A percentile compares a stretch with the other conserved stretches of the same genome.
phyloP scores from a whole-genome alignment of 2,329 filamentous ascomycete species.

The Pseudogymnoascus sp. region DNA sequence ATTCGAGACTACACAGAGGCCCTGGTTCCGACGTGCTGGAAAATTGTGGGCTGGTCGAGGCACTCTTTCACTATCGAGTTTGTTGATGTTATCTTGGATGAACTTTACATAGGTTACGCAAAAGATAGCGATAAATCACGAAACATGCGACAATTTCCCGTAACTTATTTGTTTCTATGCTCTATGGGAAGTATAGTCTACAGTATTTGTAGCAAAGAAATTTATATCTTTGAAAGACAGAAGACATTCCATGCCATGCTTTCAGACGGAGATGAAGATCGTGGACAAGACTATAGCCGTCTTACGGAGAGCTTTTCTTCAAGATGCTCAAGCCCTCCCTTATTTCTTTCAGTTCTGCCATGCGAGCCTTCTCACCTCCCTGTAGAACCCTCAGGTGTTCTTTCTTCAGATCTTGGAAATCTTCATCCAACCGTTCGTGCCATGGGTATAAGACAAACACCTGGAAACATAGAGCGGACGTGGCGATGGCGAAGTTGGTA shows the following conservation, averaged over 20 bases:
- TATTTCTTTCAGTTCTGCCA: conserved; percentile 14
- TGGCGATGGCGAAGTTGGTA: conserved; percentile 45
- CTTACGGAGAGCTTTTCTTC: background rate
- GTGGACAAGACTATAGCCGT: background rate
- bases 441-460: conserved; percentile 49
- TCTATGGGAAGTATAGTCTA: background rate
- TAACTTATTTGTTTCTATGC: background rate
- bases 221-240: background rate
- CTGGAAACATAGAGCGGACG: conserved; percentile 44
- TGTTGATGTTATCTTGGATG: background rate
- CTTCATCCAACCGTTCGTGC: conserved; percentile 43
- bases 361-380: conserved; percentile 16
- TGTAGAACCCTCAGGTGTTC: conserved; percentile 35
- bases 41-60: background rate
- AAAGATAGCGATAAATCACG: background rate
- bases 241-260: background rate
- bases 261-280: background rate
- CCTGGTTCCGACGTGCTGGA: background rate
- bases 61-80: background rate
- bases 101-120: background rate
- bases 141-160: background rate
- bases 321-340: conserved; percentile 10
- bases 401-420: conserved; percentile 39
- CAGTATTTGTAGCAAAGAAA: background rate
- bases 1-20: background rate